Conservation (phyloP, 306 rosid species). For the Quercus suber region DNA sequence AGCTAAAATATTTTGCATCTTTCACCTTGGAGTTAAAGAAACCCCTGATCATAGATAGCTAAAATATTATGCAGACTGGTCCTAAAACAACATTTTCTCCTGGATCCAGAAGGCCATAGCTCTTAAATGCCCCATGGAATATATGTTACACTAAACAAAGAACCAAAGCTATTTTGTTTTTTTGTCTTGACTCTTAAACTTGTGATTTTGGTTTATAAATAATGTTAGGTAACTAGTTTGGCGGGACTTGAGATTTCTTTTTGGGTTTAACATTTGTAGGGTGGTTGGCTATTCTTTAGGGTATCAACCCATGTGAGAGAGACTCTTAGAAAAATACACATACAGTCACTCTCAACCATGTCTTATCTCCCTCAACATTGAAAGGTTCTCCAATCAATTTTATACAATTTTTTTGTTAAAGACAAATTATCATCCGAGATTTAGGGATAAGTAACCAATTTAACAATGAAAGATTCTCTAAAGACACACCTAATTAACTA, state of each 20-base stretch:
- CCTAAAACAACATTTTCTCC: not conserved
- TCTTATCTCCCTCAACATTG: not conserved
- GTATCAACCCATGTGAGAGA: slow-evolving; percentile 50
- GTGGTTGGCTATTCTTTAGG: slow-evolving; percentile 28
- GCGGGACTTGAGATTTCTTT: slow-evolving; percentile 13
- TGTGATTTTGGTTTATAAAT: slow-evolving; percentile 5
- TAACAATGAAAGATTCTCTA: slow-evolving; percentile 5
- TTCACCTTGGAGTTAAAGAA: not conserved
- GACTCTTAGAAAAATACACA: not conserved
- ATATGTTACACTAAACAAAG: slow-evolving; percentile 16
- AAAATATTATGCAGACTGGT: not conserved
- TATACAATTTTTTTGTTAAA: not conserved
- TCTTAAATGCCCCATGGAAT: slow-evolving; percentile 11
- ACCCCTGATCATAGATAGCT: not conserved
- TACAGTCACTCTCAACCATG: not conserved
- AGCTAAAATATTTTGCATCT: not conserved
- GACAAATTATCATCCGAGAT: slow-evolving; percentile 1
- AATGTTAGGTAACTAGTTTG: slow-evolving; percentile 19
- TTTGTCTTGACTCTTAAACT: slow-evolving; percentile 20
- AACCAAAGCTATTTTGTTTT: slow-evolving; percentile 5
- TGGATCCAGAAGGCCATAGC: not conserved
- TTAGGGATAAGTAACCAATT: slow-evolving; percentile 13
- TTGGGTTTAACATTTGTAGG: slow-evolving; percentile 25
- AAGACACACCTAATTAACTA: not conserved
- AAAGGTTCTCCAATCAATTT: not conserved